These are phyloP conservation scores for Codiaeum variegatum DNA, from an alignment of 441 rosid species.

Conservation along the genomic window DNA sequence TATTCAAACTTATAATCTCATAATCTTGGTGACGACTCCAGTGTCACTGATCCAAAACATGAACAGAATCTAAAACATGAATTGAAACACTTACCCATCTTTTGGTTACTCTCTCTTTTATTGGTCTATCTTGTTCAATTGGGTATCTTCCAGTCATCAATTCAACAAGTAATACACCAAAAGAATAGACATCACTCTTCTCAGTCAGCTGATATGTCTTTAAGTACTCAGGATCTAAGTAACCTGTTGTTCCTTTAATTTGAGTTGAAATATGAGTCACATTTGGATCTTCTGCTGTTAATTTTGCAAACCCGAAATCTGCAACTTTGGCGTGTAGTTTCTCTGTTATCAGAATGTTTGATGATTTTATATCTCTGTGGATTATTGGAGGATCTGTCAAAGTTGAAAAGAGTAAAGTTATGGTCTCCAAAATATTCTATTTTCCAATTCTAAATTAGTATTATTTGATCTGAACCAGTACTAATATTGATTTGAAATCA, in stretches of 20 bases:
- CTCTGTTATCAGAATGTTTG: slow-evolving; percentile 62
- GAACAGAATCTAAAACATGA: neutral
- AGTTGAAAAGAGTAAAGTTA: slow-evolving; percentile 14
- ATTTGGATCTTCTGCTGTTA: slow-evolving; percentile 32
- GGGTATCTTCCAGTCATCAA: slow-evolving; percentile 60
- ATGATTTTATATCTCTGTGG: slow-evolving; percentile 83
- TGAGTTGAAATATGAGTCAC: slow-evolving; percentile 66
- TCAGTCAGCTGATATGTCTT: slow-evolving; percentile 59
- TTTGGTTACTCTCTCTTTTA: slow-evolving; percentile 42
- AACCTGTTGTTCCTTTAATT: slow-evolving; percentile 64
- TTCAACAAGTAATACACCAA: slow-evolving; percentile 65
- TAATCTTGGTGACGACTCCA: no score
- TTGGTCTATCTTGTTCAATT: slow-evolving; percentile 39
- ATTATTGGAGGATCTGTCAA: slow-evolving; percentile 75
- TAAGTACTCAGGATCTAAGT: slow-evolving; percentile 68
- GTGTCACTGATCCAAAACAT: neutral
- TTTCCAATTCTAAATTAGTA: neutral
- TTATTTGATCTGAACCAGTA: neutral
- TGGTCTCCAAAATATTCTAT: slow-evolving; percentile 13
- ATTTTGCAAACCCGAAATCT: slow-evolving; percentile 62
- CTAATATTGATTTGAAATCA: neutral
- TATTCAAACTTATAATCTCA: no score
- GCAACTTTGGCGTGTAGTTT: slow-evolving; percentile 58
- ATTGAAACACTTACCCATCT: slow-evolving; percentile 47
- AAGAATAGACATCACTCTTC: slow-evolving; percentile 71